phyloP scores from a whole-genome alignment of 306 rosid species.

The Malus sylvestris region DNA sequence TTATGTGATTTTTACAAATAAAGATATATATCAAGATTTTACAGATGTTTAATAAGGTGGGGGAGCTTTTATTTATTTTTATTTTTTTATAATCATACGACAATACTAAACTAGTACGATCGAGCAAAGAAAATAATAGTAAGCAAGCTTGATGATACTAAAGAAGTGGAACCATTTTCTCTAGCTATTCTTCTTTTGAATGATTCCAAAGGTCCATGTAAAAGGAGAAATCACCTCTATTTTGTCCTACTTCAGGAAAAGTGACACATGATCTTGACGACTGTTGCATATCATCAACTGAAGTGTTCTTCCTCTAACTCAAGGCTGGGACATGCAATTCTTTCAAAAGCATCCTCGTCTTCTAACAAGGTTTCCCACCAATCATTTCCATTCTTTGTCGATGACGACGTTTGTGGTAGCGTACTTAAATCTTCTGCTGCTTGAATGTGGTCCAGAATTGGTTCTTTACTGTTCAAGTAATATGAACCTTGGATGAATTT shows the following conservation, averaged over 20 bases:
- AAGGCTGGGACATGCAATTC: too few relatives aligned
- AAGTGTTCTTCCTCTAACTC: not conserved
- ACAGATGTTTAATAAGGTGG: too few relatives aligned
- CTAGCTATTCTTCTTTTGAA: not conserved
- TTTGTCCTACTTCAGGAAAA: not conserved
- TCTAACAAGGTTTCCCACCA: constrained; percentile 5
- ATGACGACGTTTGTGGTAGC: not conserved
- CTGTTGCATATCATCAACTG: not conserved
- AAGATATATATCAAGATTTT: too few relatives aligned
- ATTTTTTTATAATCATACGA: too few relatives aligned
- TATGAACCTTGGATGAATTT: not conserved
- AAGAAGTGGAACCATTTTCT: not conserved
- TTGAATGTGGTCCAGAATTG: not conserved
- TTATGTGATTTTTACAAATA: too few relatives aligned
- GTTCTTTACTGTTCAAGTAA: not conserved
- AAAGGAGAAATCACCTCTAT: not conserved
- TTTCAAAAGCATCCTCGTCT: not conserved
- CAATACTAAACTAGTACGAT: too few relatives aligned
- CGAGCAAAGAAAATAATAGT: not conserved
- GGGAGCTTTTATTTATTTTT: too few relatives aligned
- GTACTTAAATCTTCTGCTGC: too few relatives aligned
- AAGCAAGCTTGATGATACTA: not conserved
- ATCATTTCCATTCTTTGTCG: not conserved
- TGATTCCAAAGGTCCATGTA: not conserved
- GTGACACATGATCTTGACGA: not conserved